These are phyloP conservation scores for Dothistroma septosporum DNA, from an alignment of 2,329 filamentous ascomycete genomes.

Conservation along the genomic window DNA sequence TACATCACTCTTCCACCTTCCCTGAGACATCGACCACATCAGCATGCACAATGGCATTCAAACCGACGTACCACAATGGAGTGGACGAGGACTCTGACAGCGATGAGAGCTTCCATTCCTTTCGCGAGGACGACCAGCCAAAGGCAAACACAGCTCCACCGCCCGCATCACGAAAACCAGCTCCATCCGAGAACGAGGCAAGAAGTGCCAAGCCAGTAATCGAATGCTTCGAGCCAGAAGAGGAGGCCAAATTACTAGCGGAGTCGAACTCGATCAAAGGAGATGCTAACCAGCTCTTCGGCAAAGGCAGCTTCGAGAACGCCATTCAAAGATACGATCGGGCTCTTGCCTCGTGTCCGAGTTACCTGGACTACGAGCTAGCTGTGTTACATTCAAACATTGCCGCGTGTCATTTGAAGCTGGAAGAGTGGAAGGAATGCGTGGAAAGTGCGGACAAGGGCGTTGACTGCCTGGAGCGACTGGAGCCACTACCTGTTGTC, in stretches of 20 bases:
- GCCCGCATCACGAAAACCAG: slow-evolving; percentile 3
- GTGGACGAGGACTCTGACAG: slow-evolving; percentile 27
- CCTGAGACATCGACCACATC: slow-evolving; percentile 5
- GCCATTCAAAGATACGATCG: slow-evolving; percentile 80
- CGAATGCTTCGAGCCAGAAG: slow-evolving; percentile 39
- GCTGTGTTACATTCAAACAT: slow-evolving; percentile 87
- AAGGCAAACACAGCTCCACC: slow-evolving; percentile 15
- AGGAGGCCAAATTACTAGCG: slow-evolving; percentile 56
- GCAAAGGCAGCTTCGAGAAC: slow-evolving; percentile 64
- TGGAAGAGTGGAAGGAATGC: slow-evolving; percentile 80
- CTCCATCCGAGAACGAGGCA: background rate
- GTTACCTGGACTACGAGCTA: slow-evolving; percentile 81
- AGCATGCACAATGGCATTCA: slow-evolving; percentile 3
- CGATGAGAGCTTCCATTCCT: slow-evolving; percentile 33
- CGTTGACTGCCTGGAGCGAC: slow-evolving; percentile 65
- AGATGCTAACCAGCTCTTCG: slow-evolving; percentile 76
- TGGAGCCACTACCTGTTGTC: slow-evolving; percentile 45
- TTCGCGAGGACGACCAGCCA: slow-evolving; percentile 24
- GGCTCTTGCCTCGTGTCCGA: slow-evolving; percentile 72
- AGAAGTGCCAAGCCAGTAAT: slow-evolving; percentile 8
- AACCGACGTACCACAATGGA: slow-evolving; percentile 4
- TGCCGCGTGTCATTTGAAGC: slow-evolving; percentile 79
- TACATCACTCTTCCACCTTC: slow-evolving; percentile 6
- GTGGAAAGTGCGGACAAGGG: slow-evolving; percentile 68
- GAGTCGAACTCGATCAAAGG: slow-evolving; percentile 71